Evolutionary conservation across 2,329 filamentous ascomycete species (phyloP), one percentile per base, ranked within the genome.

Genomic region (Tolypocladium guangdongense): DNA sequence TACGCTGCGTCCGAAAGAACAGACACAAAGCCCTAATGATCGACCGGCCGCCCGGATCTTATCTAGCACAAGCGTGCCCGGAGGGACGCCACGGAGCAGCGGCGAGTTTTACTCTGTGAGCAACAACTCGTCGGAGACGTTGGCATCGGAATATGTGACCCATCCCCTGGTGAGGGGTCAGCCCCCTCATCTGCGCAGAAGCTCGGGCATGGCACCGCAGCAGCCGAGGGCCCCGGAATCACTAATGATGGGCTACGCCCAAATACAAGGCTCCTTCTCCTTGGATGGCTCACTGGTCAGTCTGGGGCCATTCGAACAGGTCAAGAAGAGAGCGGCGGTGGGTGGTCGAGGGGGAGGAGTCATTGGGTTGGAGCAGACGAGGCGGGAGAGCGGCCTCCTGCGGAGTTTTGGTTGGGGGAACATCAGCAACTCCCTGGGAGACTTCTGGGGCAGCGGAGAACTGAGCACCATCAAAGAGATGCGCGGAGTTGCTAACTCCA

Each of bases 211-310:
- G 52, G 63, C 68, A 56, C 68, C 67, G 55, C 70, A 72, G 57
- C 71, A 73, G 48, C 66, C 74, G 41, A 75, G 72, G 61, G 67
- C 75, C 39, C 83, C 88, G 0, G 91, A 97, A 66, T 85, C 86
- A 1, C 73, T 99, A 52, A 95, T 99, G 83, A 99, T 99, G 93
- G 93, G 91, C 0, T 99, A 95, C 69, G 92, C 89, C 3, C 93
- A 99, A 62, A 82, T 97, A 2, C 88, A 90, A 68, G 93, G 93
- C 4, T 91, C 88, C 0, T 99, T 99, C 62, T 90, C 84, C 0
- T 73, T 99, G 7, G 93, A 99, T 64, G 90, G 90, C 0, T 96
- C 93, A 1, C 74, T 99, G 24, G 84, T 99, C 55, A 92, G 95
- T 62, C 84, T 95, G 39, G 83, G 83, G 0, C 88, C 88, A 0